phyloP scores from a whole-genome alignment of 768 basidiomycete species.

The Erythrobasidium yunnanense region DNA sequence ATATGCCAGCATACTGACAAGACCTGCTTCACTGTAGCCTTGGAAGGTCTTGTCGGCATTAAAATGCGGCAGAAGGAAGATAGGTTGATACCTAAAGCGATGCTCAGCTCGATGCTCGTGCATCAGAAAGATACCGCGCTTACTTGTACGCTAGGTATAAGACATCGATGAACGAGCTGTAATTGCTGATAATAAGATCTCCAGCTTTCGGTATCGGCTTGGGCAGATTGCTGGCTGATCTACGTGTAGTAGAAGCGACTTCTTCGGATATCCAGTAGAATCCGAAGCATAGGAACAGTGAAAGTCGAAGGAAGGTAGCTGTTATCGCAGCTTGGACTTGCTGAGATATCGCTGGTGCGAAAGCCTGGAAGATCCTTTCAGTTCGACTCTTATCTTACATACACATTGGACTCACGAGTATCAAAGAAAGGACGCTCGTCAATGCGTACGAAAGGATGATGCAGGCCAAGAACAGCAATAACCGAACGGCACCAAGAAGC shows the following conservation, averaged over 20 bases:
- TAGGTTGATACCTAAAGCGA: not conserved
- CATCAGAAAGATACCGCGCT: not conserved
- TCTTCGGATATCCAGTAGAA: constrained; percentile 3
- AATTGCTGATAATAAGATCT: constrained; percentile 7
- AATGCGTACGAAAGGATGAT: not conserved
- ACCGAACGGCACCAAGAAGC: not conserved
- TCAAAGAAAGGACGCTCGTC: not conserved
- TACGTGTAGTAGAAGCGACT: not conserved
- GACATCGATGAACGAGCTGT: constrained; percentile 5
- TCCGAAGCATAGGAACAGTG: not conserved
- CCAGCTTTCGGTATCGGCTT: not conserved
- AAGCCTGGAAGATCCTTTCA: not conserved
- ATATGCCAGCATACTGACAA: not conserved
- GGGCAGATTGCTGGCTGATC: not conserved
- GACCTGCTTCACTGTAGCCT: not conserved
- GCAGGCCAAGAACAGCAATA: not conserved
- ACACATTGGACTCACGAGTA: not conserved
- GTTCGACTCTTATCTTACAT: not conserved
- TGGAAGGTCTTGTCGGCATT: not conserved
- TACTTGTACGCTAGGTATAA: constrained; percentile 2
- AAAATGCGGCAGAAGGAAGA: not conserved
- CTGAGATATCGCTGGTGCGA: not conserved
- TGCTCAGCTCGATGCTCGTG: not conserved
- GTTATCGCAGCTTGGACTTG: not conserved
- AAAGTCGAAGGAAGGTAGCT: not conserved